Conservation (phyloP, 345 rosid species). For the Xanthoceras sorbifolium region DNA sequence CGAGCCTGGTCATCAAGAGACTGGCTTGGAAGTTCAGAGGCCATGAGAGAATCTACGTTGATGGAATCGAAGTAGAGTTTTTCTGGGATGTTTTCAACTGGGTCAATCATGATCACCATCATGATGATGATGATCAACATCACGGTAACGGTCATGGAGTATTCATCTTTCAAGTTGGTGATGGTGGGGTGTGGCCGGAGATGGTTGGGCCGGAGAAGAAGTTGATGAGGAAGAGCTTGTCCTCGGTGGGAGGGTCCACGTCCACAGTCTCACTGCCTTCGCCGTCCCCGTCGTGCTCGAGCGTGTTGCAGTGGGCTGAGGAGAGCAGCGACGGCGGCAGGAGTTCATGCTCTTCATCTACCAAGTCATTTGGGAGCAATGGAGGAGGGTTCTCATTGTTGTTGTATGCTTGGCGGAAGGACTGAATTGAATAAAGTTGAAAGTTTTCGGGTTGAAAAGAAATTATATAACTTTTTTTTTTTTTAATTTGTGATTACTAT, state of each 20-base stretch:
- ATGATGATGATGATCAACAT: neutral
- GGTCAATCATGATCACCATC: too few species aligned
- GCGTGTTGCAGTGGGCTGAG: conserved; percentile 69
- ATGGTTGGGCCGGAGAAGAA: conserved; percentile 61
- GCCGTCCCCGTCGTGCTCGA: conserved; percentile 43
- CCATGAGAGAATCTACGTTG: conserved; percentile 43
- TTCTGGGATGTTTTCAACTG: conserved; percentile 63
- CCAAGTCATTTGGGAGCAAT: conserved; percentile 49
- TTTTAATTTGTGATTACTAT: neutral
- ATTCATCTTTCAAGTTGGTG: conserved; percentile 66
- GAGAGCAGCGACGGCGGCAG: conserved; percentile 64
- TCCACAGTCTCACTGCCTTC: conserved; percentile 27
- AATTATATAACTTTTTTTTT: neutral
- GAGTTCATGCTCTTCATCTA: conserved; percentile 59
- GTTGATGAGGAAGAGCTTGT: conserved; percentile 51
- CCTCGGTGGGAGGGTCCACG: conserved; percentile 28
- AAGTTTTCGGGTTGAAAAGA: neutral
- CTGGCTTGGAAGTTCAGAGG: conserved; percentile 64
- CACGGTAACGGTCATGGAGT: conserved; percentile 42
- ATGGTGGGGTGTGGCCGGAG: conserved; percentile 64
- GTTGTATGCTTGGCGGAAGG: conserved; percentile 58
- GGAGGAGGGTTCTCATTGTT: conserved; percentile 54
- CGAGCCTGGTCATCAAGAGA: conserved; percentile 44
- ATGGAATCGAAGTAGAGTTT: conserved; percentile 49
- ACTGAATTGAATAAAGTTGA: neutral